Evolutionary conservation across 352 stramenopile species (phyloP), one percentile per base, ranked within the genome.

Genomic region (Pseudoperonospora humuli): DNA sequence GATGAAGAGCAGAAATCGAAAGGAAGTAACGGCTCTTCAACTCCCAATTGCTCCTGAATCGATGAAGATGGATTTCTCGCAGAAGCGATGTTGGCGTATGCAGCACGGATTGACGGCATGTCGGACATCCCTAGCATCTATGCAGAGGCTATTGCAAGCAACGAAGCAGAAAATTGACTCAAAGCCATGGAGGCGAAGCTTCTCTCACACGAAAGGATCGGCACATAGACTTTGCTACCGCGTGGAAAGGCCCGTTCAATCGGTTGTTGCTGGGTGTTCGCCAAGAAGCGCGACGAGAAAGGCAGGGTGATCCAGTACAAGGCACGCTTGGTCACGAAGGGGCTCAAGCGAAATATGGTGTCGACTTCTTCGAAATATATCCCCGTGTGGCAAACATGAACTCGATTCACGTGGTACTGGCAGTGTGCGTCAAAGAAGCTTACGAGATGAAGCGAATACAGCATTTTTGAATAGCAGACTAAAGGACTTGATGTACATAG

Each of bases 341-440:
- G 35, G n/a, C 23, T 24, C 18, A 28, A 25, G 13, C 36, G 36
- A 51, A 39, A 13, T 51, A 39, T 11, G 17, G 26, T 23, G 38
- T 53, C 11, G 45, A 53, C 36, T 45, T 46, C 35, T 53, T 50
- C 18, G 31, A 50, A 15, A 40, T 23, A 1, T 50, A 50, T n/a
- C 17, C 35, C 42, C 29, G 31, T 1, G 36, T 53, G 10, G 45
- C 45, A 1, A 53, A 40, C 45, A 53, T 45, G 36, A 46, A 48
- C 17, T 48, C 38, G 0, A 54, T 54, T n/a, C 11, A 17, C n/a
- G 36, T 43, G 5, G 26, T 54, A 4, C 29, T 47, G 1, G 17
- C 37, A 7, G 31, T 43, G 29, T 36, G 29, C n/a, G n/a, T n/a
- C 1, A 5, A 3, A 13, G 14, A 38, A 38, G 10, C 5, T 8